Percentiles rank a stretch among this genome's conserved stretches.
phyloP scores from a whole-genome alignment of 2,329 filamentous ascomycete species.

The Cercospora berteroae region DNA sequence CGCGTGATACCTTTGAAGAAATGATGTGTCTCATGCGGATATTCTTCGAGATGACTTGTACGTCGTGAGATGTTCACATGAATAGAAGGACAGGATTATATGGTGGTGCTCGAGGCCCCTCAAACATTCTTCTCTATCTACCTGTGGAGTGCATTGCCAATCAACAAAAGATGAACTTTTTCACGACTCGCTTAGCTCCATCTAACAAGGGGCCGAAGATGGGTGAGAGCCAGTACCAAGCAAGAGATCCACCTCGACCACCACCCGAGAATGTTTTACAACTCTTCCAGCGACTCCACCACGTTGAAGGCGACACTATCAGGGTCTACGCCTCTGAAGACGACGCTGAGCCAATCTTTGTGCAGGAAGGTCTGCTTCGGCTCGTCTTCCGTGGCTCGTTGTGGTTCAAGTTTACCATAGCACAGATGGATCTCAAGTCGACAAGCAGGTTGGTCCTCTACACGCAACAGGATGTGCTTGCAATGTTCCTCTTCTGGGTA shows the following conservation, averaged over 20 bases:
- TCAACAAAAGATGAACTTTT: conserved; percentile 2
- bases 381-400: conserved; percentile 5
- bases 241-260: conserved; percentile 1
- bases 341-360: conserved; percentile 8
- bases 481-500: conserved; percentile 6
- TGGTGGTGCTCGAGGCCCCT: neutral
- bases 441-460: conserved; percentile 1
- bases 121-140: neutral
- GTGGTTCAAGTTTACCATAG: neutral
- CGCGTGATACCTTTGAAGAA: neutral
- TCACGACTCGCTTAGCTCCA: neutral
- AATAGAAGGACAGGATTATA: neutral
- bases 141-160: neutral
- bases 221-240: neutral
- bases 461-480: conserved; percentile 1
- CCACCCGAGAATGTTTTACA: conserved; percentile 1
- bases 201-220: neutral
- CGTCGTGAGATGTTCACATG: neutral
- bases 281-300: conserved; percentile 6
- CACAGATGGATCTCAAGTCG: neutral
- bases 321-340: neutral
- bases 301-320: conserved; percentile 5
- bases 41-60: neutral
- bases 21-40: neutral
- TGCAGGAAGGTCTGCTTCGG: conserved; percentile 12